Evolutionary conservation across 352 stramenopile species (phyloP), one percentile per base, ranked within the genome.

Genomic region (Pythium brachiatum): DNA sequence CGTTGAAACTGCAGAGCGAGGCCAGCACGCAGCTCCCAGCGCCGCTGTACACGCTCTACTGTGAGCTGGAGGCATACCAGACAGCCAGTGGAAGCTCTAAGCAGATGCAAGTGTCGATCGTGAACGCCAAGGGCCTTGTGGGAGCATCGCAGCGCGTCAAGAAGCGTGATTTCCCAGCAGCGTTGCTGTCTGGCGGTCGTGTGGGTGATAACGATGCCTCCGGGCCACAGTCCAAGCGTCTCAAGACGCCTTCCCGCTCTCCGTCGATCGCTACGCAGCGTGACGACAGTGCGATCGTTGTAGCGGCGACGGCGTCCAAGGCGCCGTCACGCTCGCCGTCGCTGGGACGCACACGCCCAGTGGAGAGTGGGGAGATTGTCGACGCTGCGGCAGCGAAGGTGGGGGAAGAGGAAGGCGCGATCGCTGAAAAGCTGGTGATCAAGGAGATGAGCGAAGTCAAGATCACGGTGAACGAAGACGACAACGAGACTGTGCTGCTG

Each of bases 61-160:
- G 80, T 52, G 84, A 93, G 58, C 57, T 93, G 7, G 79, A 93
- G 20, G 81, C 80, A 0, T 93, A 91, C 41, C 70, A 80, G 46
- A 77, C 59, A 11, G 79, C 78, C 7, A 88, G 83, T 57, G 73
- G 82, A 29, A 69, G 65, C n/a, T 63, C 57, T 0, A 74, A 78
- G 61, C 73, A 83, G 23, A 74, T 92, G 51, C 57, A 53, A 27
- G 55, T 92, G 25, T 62, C 77, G 26, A 77, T 92, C 34, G 78
- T 89, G 8, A 73, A 83, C n/a, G 64, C 80, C 0, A 56, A 73
- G 11, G 51, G 56, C 2, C 29, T 76, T 4, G 53, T 51, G 21
- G 41, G 23, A n/a, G 29, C 44, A 1, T 31, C 70, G 4, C 61
- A 71, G 21, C 58, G 43, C 9, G 41, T 70, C 43, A 57, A 50